Percentiles rank a stretch among this genome's conserved stretches.
phyloP scores from a whole-genome alignment of 805 yeast genomes.

The Pichia pseudocactophila region DNA sequence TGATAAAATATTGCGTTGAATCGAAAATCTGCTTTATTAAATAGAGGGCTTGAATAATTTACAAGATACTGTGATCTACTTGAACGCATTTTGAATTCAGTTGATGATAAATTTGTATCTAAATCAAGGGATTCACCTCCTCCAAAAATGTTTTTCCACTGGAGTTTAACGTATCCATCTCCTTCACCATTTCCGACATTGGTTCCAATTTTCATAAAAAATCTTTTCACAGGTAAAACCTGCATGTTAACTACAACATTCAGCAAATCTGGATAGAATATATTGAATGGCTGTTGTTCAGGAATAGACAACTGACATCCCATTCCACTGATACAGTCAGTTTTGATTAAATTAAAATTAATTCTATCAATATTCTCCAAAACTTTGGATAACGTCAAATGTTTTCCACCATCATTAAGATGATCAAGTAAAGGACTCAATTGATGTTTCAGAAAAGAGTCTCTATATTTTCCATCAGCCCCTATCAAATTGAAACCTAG shows the following conservation, averaged over 20 bases:
- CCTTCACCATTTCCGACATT: conserved; percentile 97
- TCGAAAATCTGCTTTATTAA: conserved; percentile 32
- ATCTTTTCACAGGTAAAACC: conserved; percentile 53
- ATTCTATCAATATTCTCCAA: conserved; percentile 35
- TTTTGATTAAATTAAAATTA: conserved; percentile 34
- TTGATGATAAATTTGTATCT: conserved; percentile 36
- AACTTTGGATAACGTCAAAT: conserved; percentile 32
- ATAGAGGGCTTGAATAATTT: conserved; percentile 38
- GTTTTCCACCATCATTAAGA: conserved; percentile 18
- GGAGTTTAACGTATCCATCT: conserved; percentile 80
- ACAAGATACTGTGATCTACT: conserved; percentile 42
- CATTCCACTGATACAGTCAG: conserved; percentile 36
- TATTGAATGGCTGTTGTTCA: conserved; percentile 12
- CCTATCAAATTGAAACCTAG: conserved; percentile 41
- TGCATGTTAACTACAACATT: conserved; percentile 23
- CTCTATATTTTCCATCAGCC: conserved; percentile 34
- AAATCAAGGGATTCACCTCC: conserved; percentile 45
- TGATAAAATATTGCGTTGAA: conserved; percentile 33
- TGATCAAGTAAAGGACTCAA: conserved; percentile 34
- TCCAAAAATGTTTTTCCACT: conserved; percentile 47
- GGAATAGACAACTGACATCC: conserved; percentile 26
- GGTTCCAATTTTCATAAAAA: conserved; percentile 86
- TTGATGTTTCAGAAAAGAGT: conserved; percentile 37
- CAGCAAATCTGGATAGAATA: conserved; percentile 17
- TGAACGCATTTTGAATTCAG: conserved; percentile 36